phyloP scores from a whole-genome alignment of 495 filamentous ascomycete species.

The Penicillium arizonense region DNA sequence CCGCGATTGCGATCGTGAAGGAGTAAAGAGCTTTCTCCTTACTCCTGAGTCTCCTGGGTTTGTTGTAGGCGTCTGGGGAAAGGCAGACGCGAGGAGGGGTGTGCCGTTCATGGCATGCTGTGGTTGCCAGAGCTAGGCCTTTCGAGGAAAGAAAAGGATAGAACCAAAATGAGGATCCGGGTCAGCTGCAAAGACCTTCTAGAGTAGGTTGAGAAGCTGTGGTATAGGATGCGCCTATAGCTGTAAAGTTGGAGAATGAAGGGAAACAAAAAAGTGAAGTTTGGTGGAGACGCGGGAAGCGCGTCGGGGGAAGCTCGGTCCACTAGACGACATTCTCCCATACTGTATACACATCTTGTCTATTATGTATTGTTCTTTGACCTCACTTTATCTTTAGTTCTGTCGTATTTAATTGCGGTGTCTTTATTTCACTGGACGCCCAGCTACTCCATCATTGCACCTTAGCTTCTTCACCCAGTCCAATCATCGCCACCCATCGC shows the following conservation, averaged over 20 bases:
- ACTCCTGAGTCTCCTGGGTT: slow-evolving; percentile 17
- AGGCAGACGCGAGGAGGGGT: slow-evolving; percentile 70
- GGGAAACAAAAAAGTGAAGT: slow-evolving; percentile 21
- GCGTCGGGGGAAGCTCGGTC: slow-evolving; percentile 30
- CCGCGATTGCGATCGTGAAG: slow-evolving; percentile 25
- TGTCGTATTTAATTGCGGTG: no score
- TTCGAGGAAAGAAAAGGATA: slow-evolving; percentile 4
- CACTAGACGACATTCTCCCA: slow-evolving; percentile 19
- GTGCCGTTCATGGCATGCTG: slow-evolving; percentile 72
- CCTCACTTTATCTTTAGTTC: not conserved
- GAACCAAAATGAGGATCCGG: not conserved
- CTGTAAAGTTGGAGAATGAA: slow-evolving; percentile 8
- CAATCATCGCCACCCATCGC: no score
- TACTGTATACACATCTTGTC: slow-evolving; percentile 8
- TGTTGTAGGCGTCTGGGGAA: slow-evolving; percentile 61
- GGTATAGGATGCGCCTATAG: not conserved
- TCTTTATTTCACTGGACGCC: no score
- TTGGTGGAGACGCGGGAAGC: slow-evolving; percentile 30
- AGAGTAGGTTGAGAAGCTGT: not conserved
- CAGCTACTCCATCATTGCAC: no score
- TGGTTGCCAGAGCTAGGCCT: slow-evolving; percentile 23
- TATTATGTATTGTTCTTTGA: not conserved
- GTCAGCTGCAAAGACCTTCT: not conserved
- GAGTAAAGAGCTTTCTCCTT: slow-evolving; percentile 31
- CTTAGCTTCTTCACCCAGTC: not conserved